Conservation (phyloP, 179 eudicot species). For the Pouteria campechiana region DNA sequence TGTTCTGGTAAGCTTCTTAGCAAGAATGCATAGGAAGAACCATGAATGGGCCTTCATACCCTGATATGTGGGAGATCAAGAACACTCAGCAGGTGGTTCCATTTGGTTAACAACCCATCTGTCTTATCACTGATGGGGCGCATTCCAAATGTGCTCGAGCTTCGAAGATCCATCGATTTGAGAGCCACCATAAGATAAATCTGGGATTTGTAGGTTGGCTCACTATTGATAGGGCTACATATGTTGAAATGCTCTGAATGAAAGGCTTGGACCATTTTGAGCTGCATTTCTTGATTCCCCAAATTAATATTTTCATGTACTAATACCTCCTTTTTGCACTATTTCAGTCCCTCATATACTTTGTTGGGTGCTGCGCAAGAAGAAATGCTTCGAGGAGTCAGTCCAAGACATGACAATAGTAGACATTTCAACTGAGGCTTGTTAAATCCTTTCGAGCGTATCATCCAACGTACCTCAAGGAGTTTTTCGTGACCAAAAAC, state of each 20-base stretch:
- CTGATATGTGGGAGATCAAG: constrained; percentile 12
- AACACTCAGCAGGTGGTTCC: too few relatives aligned
- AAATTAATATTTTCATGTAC: neutral
- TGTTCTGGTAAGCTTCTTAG: constrained; percentile 37
- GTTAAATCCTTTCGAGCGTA: too few relatives aligned
- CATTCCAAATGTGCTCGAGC: too few relatives aligned
- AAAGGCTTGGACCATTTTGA: neutral
- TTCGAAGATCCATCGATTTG: too few relatives aligned
- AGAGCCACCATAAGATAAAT: too few relatives aligned
- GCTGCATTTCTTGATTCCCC: neutral
- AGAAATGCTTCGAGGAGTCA: constrained; percentile 47
- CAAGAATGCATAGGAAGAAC: too few relatives aligned
- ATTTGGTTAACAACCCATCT: too few relatives aligned
- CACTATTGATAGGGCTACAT: neutral
- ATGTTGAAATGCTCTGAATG: neutral
- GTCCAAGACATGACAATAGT: constrained; percentile 40
- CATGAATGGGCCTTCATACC: neutral
- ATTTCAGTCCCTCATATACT: constrained; percentile 72
- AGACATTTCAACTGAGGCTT: too few relatives aligned
- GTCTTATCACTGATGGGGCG: too few relatives aligned
- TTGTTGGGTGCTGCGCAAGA: constrained; percentile 94
- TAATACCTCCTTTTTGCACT: neutral
- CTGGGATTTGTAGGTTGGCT: neutral
- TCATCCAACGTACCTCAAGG: too few relatives aligned
- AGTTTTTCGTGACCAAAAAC: too few relatives aligned